These are phyloP conservation scores for Rutstroemia sp. DNA, from an alignment of 2,329 filamentous ascomycete genomes.

Conservation along the genomic window DNA sequence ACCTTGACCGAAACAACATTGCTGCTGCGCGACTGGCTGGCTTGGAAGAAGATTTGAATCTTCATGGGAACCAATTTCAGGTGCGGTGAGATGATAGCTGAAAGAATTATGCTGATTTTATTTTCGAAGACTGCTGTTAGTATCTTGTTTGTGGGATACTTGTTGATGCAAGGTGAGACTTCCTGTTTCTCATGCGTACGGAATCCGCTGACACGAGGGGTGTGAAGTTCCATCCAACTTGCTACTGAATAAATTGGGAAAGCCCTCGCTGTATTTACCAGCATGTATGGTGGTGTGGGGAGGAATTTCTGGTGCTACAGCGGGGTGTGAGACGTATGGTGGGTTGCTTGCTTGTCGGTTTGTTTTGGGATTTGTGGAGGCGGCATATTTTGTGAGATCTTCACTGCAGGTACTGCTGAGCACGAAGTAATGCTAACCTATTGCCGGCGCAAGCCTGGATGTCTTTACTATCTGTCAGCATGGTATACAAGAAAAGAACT, in stretches of 20 bases:
- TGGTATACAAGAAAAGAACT: constrained; percentile 40
- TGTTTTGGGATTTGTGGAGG: constrained; percentile 47
- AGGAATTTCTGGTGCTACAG: constrained; percentile 40
- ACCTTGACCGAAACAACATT: constrained; percentile 53
- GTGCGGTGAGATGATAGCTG: background rate
- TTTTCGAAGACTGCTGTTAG: constrained; percentile 32
- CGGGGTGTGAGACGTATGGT: constrained; percentile 38
- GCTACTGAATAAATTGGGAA: constrained; percentile 41
- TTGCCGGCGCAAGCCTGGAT: constrained; percentile 7
- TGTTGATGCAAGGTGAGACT: constrained; percentile 30
- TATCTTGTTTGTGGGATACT: constrained; percentile 34
- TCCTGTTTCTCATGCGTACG: background rate
- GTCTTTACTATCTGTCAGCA: constrained; percentile 21
- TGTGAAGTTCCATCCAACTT: constrained; percentile 38
- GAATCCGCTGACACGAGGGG: background rate
- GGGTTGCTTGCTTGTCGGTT: constrained; percentile 40
- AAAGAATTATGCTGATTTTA: background rate
- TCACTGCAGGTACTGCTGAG: background rate
- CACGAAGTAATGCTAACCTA: background rate
- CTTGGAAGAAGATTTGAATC: constrained; percentile 35
- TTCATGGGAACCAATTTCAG: constrained; percentile 36
- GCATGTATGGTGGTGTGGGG: constrained; percentile 43
- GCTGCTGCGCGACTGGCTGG: constrained; percentile 46
- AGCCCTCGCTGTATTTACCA: constrained; percentile 45
- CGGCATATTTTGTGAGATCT: constrained; percentile 42